Conservation (phyloP, 2,329 filamentous ascomycete species). For the Epichloe hybrida region DNA sequence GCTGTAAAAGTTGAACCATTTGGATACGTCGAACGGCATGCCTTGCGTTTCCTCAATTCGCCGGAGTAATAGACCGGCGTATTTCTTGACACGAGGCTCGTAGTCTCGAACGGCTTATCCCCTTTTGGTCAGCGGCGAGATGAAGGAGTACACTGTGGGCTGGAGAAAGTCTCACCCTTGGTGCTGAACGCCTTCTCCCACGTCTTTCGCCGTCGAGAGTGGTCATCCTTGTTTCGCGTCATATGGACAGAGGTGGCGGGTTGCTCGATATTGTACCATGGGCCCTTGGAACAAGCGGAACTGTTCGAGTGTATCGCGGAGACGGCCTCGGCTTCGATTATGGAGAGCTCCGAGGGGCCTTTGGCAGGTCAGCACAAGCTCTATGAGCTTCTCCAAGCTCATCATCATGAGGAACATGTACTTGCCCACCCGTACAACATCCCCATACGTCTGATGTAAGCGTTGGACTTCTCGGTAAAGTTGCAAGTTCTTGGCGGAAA, state of each 20-base stretch:
- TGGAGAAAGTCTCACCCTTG: conserved; percentile 10
- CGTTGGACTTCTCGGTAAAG: conserved; percentile 14
- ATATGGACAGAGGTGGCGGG: conserved; percentile 18
- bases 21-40: conserved; percentile 14
- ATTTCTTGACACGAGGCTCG: conserved; percentile 13
- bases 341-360: conserved; percentile 20
- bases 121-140: neutral
- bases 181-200: conserved; percentile 21
- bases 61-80: neutral
- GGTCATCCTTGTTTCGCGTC: conserved; percentile 17
- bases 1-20: conserved; percentile 22
- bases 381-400: neutral
- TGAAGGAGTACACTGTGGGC: neutral
- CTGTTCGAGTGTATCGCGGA: conserved; percentile 14
- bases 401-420: neutral
- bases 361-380: neutral
- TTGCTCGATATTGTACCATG: conserved; percentile 19
- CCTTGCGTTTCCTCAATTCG: conserved; percentile 12
- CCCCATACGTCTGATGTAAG: conserved; percentile 16
- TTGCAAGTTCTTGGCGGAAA: conserved; percentile 10
- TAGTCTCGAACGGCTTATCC: conserved; percentile 9
- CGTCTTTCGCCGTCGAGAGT: conserved; percentile 17
- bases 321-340: conserved; percentile 16
- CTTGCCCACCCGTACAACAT: conserved; percentile 16
- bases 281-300: conserved; percentile 18